Conservation (phyloP, 495 filamentous ascomycete species). For the Lophiostoma macrostomum region DNA sequence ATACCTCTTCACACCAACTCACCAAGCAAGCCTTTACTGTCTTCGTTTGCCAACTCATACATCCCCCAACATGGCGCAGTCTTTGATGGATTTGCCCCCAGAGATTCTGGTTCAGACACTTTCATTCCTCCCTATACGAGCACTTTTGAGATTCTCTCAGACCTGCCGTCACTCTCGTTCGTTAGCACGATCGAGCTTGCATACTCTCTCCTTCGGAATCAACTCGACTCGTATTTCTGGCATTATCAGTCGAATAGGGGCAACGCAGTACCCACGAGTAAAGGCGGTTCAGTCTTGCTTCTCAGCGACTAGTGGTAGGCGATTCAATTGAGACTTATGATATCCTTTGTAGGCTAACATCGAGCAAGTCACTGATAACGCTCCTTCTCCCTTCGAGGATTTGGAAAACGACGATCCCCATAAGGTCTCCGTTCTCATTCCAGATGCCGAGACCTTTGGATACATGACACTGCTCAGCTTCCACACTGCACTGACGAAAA, state of each 20-base stretch:
- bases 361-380: neutral
- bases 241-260: constrained; percentile 19
- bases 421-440: constrained; percentile 26
- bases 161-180: constrained; percentile 22
- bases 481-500: constrained; percentile 26
- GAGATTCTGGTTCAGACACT: constrained; percentile 34
- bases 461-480: constrained; percentile 19
- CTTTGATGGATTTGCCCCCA: constrained; percentile 23
- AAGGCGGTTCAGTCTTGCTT: constrained; percentile 13
- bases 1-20: neutral
- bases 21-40: neutral
- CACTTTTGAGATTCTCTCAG: constrained; percentile 29
- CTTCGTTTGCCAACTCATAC: neutral
- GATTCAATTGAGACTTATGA: no score
- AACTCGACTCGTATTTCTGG: constrained; percentile 18
- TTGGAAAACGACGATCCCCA: constrained; percentile 8
- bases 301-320: neutral
- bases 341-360: neutral
- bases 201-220: constrained; percentile 35
- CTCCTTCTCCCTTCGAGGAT: neutral
- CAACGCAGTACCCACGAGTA: constrained; percentile 11
- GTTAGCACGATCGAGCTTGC: constrained; percentile 27
- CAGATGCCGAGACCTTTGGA: constrained; percentile 16
- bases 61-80: constrained; percentile 12
- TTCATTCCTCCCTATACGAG: constrained; percentile 27